These are phyloP conservation scores for Narthecium ossifragum DNA, from an alignment of 106 monocot species.

Conservation along the genomic window DNA sequence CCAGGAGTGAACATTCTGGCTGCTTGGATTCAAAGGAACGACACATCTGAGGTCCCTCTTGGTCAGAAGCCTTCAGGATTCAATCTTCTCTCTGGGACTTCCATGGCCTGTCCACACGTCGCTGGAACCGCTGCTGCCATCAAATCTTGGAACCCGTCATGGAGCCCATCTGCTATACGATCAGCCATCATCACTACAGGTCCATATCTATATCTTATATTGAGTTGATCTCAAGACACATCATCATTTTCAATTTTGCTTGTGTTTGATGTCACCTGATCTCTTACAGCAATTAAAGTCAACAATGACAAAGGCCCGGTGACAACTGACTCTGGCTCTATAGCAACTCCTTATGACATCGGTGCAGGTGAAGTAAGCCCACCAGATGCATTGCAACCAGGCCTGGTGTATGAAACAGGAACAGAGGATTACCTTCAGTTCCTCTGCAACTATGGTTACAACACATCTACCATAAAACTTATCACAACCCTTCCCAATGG, in stretches of 20 bases:
- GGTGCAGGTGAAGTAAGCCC: conserved; percentile 79
- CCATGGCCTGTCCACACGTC: conserved; percentile 87
- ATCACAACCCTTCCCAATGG: conserved; percentile 35
- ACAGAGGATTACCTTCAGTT: conserved; percentile 53
- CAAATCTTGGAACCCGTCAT: conserved; percentile 59
- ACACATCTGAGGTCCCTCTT: conserved; percentile 19
- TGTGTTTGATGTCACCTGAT: not conserved
- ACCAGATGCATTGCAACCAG: conserved; percentile 35
- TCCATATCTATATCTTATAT: conserved; percentile 4
- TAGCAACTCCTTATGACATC: conserved; percentile 57
- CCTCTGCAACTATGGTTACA: conserved; percentile 78
- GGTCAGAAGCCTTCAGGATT: conserved; percentile 50
- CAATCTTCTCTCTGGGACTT: conserved; percentile 67
- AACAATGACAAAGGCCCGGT: conserved; percentile 34
- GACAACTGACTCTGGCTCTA: conserved; percentile 34
- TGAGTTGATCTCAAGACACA: too few relatives aligned
- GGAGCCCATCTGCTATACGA: conserved; percentile 64
- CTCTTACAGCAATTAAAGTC: conserved; percentile 23
- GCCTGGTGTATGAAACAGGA: conserved; percentile 55
- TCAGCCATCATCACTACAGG: conserved; percentile 90
- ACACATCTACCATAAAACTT: conserved; percentile 32
- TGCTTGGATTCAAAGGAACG: conserved; percentile 42
- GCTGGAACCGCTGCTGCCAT: conserved; percentile 55
- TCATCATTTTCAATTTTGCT: not conserved
- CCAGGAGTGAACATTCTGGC: conserved; percentile 88